These are phyloP conservation scores for Claviceps capensis DNA, from an alignment of 2,329 filamentous ascomycete genomes.

Conservation along the genomic window DNA sequence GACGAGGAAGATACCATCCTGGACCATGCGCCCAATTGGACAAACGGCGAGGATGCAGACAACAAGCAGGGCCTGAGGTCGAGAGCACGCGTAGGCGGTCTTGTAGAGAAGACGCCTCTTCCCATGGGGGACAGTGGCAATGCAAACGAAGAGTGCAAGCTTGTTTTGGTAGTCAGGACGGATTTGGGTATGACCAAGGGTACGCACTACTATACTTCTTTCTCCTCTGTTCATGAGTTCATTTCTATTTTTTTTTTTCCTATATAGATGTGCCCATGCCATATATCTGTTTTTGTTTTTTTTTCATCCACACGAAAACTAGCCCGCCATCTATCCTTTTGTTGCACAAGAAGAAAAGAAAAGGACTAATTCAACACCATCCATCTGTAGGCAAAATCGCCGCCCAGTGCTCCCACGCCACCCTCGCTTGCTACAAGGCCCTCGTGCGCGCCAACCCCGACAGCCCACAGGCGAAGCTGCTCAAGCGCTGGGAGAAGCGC, in stretches of 20 bases:
- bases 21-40: conserved; percentile 56
- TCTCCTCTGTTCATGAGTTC: conserved; percentile 1
- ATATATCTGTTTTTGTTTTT: neutral
- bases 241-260: neutral
- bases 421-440: conserved; percentile 90
- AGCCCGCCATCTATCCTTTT: neutral
- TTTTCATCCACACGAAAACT: neutral
- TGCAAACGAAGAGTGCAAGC: conserved; percentile 72
- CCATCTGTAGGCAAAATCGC: conserved; percentile 71
- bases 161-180: conserved; percentile 82
- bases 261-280: no score
- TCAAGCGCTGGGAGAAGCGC: conserved; percentile 70
- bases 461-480: conserved; percentile 44
- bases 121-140: conserved; percentile 19
- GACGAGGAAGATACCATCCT: conserved; percentile 45
- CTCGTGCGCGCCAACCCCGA: conserved; percentile 45
- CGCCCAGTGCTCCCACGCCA: conserved; percentile 91
- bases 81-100: conserved; percentile 15
- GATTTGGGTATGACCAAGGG: conserved; percentile 97
- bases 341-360: no score
- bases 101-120: conserved; percentile 9
- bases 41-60: conserved; percentile 47
- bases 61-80: conserved; percentile 36
- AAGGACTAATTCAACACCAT: no score
- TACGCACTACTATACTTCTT: conserved; percentile 25